These are phyloP conservation scores for Neofusicoccum parvum DNA, from an alignment of 2,329 filamentous ascomycete species.

Conservation along the genomic window DNA sequence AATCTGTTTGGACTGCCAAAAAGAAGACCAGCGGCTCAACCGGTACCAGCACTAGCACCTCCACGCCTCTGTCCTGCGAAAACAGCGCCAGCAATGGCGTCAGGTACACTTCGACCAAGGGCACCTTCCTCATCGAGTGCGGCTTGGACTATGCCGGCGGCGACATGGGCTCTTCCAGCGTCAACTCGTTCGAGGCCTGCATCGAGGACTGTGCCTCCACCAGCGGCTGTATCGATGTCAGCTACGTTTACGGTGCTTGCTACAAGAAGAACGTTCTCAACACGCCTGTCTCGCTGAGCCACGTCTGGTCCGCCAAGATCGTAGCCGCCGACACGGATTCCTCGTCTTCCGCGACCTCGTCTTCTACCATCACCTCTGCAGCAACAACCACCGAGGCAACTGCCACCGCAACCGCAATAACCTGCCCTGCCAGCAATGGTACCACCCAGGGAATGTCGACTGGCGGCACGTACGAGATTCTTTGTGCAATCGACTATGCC, in stretches of 20 bases:
- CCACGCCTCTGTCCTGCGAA: conserved; percentile 16
- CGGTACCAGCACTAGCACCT: not conserved
- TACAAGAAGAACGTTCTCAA: conserved; percentile 21
- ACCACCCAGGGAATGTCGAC: not conserved
- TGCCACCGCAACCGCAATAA: not conserved
- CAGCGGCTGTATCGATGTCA: conserved; percentile 19
- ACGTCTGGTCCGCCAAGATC: conserved; percentile 20
- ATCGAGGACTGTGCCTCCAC: conserved; percentile 18
- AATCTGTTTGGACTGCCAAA: not conserved
- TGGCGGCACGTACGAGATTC: conserved; percentile 1
- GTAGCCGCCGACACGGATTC: not conserved
- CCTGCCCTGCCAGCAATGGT: not conserved
- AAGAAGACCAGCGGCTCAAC: not conserved
- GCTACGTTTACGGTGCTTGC: conserved; percentile 10
- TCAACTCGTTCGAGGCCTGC: conserved; percentile 5
- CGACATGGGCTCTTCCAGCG: conserved; percentile 10
- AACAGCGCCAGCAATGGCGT: conserved; percentile 19
- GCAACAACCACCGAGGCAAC: not conserved
- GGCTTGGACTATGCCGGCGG: conserved; percentile 15
- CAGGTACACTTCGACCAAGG: conserved; percentile 23
- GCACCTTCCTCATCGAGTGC: conserved; percentile 24
- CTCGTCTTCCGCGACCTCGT: not conserved
- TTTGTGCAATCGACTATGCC: not conserved
- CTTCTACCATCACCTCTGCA: not conserved
- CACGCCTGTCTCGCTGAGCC: not conserved